Conservation (phyloP, 2,329 filamentous ascomycete species). For the Cladophialophora immunda region DNA sequence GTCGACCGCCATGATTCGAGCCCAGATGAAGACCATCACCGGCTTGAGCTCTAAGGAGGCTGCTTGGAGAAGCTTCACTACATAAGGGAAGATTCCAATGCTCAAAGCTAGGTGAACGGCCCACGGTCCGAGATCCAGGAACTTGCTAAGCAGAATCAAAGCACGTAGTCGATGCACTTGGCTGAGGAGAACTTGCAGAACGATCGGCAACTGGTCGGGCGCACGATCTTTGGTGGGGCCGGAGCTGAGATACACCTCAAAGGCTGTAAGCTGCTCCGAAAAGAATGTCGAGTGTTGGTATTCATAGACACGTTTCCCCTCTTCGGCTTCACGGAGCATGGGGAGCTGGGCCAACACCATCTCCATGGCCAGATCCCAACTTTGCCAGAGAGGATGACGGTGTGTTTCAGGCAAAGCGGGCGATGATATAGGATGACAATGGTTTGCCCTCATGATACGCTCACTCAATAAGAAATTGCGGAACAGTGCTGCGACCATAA, state of each 20-base stretch:
- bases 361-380: conserved; percentile 96
- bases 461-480: conserved; percentile 95
- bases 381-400: conserved; percentile 93
- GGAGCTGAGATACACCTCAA: conserved; percentile 90
- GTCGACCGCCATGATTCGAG: conserved; percentile 92
- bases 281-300: conserved; percentile 97
- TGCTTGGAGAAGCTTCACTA: conserved; percentile 95
- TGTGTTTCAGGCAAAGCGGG: conserved; percentile 94
- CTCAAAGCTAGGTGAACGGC: conserved; percentile 97
- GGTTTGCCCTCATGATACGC: conserved; percentile 94
- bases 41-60: conserved; percentile 94
- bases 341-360: conserved; percentile 91
- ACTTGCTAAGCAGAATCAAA: conserved; percentile 88
- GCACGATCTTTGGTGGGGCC: conserved; percentile 85
- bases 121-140: conserved; percentile 95
- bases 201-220: conserved; percentile 94
- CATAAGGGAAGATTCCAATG: conserved; percentile 98
- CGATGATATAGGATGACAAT: conserved; percentile 92
- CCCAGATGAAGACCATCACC: conserved; percentile 99
- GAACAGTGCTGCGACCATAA: conserved; percentile 98
- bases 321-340: conserved; percentile 77
- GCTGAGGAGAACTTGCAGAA: conserved; percentile 92
- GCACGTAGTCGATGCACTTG: conserved; percentile 93
- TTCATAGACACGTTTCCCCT: conserved; percentile 80
- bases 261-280: conserved; percentile 94